Evolutionary conservation across 2,329 filamentous ascomycete species (phyloP), one percentile per base, ranked within the genome.

Genomic region (Colletotrichum shisoi): DNA sequence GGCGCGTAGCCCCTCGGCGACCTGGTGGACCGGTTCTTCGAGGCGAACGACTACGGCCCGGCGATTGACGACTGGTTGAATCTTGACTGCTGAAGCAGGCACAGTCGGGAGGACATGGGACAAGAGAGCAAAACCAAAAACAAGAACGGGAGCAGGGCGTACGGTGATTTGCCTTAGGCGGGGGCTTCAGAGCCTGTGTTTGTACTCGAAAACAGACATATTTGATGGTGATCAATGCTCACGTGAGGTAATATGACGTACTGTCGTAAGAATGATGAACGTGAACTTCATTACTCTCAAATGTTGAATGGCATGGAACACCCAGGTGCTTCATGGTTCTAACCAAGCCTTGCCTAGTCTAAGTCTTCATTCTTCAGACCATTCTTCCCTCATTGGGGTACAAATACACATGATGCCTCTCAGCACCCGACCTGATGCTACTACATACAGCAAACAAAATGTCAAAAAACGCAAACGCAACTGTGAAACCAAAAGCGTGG

Each of bases 1-100:
- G 71, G 73, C 0, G 65, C 71, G 19, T 72, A 61, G 1, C 64
- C 63, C 7, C 48, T 69, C 46, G 69, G 69, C 2, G 70, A 70
- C 1, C 70, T 71, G n/a, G 76, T 77, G 3, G 72, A 71, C 4
- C 63, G 76, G 39, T 75, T 76, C 48, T 63, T 77, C n/a, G 75
- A 77, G 42, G 71, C 76, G 1, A 72, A 78, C 49, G 76, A 78
- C 62, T 78, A 76, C 61, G 75, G 74, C 0, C 72, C 72, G 52
- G 76, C 76, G 2, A 77, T 78, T 62, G 75, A 76, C 37, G 74
- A 76, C 57, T 78, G 77, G 76, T 62, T 78, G 3, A 76, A 61
- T 12, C 6, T 69, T 8, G 51, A 45, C 11, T 34, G 39, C 34
- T 65, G 15, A 42, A 15, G 34, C 4, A n/a, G 17, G 8, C 12